These are phyloP conservation scores for Leccinum ponderosum DNA, from an alignment of 1,284 basidiomycete species.

Conservation along the genomic window DNA sequence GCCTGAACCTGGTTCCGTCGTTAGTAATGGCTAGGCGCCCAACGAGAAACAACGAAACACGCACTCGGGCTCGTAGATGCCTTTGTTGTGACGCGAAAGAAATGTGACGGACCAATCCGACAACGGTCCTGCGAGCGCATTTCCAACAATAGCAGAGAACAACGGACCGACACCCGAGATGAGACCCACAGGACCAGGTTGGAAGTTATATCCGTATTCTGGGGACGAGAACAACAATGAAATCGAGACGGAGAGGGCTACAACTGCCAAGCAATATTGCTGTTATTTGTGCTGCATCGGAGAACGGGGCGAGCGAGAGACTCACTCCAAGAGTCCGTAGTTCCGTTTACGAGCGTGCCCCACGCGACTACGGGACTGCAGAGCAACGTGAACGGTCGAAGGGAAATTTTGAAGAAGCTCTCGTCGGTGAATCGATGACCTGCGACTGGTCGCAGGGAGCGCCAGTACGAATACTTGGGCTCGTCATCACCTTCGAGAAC, in stretches of 20 bases:
- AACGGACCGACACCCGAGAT: neutral
- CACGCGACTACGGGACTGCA: neutral
- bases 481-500: neutral
- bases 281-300: neutral
- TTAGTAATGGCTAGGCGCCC: neutral
- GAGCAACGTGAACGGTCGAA: neutral
- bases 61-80: neutral
- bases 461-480: neutral
- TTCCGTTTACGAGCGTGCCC: neutral
- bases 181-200: neutral
- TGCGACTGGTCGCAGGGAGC: neutral
- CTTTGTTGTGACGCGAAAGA: slow-evolving; percentile 1
- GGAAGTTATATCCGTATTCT: neutral
- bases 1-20: neutral
- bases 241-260: neutral
- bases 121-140: neutral
- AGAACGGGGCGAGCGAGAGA: neutral
- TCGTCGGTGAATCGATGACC: neutral
- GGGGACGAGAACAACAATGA: neutral
- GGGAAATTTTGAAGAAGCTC: neutral
- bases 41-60: neutral
- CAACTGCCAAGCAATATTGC: neutral
- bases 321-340: slow-evolving; percentile 1
- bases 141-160: neutral
- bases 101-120: neutral